Conservation (phyloP, 176 grass and related monocot species). For the Dactylis glomerata region DNA sequence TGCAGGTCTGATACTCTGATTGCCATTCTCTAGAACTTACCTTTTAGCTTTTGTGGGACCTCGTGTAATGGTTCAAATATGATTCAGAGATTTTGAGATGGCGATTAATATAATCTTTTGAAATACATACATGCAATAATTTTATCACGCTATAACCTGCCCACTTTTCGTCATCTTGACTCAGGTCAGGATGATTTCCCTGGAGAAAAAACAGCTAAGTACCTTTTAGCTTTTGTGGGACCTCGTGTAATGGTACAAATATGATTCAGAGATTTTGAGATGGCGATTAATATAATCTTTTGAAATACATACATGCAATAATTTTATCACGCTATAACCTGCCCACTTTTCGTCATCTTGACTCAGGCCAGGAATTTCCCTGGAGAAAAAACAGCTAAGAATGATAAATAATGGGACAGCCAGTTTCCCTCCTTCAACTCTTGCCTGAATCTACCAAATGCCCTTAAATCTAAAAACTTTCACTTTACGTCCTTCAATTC, state of each 20-base stretch:
- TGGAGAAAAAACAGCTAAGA: not conserved
- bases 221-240: too few species aligned
- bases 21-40: too few species aligned
- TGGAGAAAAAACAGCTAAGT: not conserved
- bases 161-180: too few species aligned
- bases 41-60: too few species aligned
- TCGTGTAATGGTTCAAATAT: constrained; percentile 1
- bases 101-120: not conserved
- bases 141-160: not conserved
- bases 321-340: not conserved
- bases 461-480: not conserved
- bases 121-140: not conserved
- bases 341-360: too few species aligned
- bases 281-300: not conserved
- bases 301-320: not conserved
- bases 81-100: not conserved
- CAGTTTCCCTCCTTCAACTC: not conserved
- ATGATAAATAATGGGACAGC: not conserved
- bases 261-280: too few species aligned
- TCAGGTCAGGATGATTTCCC: not conserved
- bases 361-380: not conserved
- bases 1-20: too few species aligned
- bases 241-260: too few species aligned
- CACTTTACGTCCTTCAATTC: not conserved
- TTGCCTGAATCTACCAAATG: not conserved